phyloP scores from a whole-genome alignment of 495 filamentous ascomycete genomes.

The Aspergillus sclerotiicarbonarius region DNA sequence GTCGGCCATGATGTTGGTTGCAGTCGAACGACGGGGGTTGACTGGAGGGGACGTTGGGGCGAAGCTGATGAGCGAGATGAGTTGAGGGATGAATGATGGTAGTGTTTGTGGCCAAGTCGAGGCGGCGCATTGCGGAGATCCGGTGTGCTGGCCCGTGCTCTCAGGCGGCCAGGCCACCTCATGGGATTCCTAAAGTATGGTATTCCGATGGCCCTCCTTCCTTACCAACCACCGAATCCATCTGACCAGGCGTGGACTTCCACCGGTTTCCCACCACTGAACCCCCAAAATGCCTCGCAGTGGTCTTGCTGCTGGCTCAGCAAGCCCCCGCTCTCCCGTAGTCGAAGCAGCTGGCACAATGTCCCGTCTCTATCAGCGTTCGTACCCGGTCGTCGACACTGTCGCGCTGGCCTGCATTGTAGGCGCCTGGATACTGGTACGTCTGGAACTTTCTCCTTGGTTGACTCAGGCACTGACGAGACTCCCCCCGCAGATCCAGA shows the following conservation, averaged over 20 bases:
- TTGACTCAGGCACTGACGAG: not conserved
- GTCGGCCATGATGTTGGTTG: constrained; percentile 47
- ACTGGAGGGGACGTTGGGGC: not conserved
- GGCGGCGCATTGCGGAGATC: constrained; percentile 13
- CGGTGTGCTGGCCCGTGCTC: constrained; percentile 12
- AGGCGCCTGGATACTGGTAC: constrained; percentile 63
- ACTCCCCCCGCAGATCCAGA: constrained; percentile 51
- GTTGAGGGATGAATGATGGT: not conserved
- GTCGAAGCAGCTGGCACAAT: constrained; percentile 36
- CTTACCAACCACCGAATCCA: not conserved
- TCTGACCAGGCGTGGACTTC: not conserved
- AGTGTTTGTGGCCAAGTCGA: not conserved
- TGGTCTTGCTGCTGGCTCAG: constrained; percentile 28
- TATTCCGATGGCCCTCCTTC: too few species aligned
- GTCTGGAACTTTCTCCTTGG: constrained; percentile 16
- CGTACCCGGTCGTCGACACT: constrained; percentile 80
- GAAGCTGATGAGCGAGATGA: not conserved
- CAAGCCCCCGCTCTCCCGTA: constrained; percentile 27
- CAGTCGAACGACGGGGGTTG: not conserved
- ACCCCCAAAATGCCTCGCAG: constrained; percentile 31
- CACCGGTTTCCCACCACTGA: constrained; percentile 7
- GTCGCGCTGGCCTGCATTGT: constrained; percentile 70
- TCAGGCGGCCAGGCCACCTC: constrained; percentile 4
- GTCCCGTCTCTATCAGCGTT: constrained; percentile 55
- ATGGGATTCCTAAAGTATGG: too few species aligned